A percentile compares a stretch with the other conserved stretches of the same genome.
These are phyloP conservation scores for Eudorina sp. DNA, from an alignment of 139 green algal species.

Conservation along the genomic window DNA sequence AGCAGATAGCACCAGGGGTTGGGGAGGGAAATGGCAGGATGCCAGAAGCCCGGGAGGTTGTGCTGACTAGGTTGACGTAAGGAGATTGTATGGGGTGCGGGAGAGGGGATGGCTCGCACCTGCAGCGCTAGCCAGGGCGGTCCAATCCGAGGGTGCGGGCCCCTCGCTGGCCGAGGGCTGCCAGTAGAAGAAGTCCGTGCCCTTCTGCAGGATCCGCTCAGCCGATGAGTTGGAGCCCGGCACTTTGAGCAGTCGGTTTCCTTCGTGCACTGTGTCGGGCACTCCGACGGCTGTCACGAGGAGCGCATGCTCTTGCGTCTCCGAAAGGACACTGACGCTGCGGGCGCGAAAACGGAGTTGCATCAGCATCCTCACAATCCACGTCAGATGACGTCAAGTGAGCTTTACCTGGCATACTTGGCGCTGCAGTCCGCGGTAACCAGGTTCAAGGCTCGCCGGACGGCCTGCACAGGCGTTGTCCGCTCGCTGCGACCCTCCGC, in stretches of 20 bases:
- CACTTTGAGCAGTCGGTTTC: conserved; percentile 49
- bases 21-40: no score
- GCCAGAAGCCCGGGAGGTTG: no score
- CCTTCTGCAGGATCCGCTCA: conserved; percentile 27
- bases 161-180: conserved; percentile 1
- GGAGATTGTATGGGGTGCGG: no score
- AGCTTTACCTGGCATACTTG: conserved; percentile 61
- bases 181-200: conserved; percentile 48
- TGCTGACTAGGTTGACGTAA: no score
- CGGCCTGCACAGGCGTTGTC: conserved; percentile 63
- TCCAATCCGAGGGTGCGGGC: conserved; percentile 40
- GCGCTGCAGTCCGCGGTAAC: conserved; percentile 62
- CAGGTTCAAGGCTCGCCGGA: conserved; percentile 64
- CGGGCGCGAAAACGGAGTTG: neutral
- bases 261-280: conserved; percentile 44
- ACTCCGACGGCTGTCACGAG: conserved; percentile 58
- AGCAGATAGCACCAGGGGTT: no score
- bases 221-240: conserved; percentile 13
- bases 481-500: conserved; percentile 64
- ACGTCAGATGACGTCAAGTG: no score
- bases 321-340: conserved; percentile 64
- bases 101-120: conserved; percentile 28
- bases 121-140: conserved; percentile 38
- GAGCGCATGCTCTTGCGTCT: conserved; percentile 54
- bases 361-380: neutral